Percentiles rank a stretch among this genome's conserved stretches.
These are phyloP conservation scores for Rosellinia necatrix DNA, from an alignment of 2,329 filamentous ascomycete species.

Conservation along the genomic window DNA sequence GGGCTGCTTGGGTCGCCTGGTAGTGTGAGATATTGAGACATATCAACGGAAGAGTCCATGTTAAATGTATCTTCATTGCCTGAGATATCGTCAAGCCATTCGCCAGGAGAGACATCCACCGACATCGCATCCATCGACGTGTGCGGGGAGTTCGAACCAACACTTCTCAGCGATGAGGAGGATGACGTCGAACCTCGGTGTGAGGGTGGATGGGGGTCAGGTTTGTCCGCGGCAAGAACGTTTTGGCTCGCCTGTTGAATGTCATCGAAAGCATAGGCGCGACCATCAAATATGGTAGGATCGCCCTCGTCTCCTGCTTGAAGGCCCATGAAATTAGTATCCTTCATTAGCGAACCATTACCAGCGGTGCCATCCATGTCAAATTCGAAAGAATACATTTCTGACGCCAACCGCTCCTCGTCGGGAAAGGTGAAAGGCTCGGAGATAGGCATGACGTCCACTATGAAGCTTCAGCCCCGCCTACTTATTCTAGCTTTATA, in stretches of 20 bases:
- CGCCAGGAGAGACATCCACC: slow-evolving; percentile 30
- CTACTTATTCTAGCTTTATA: not conserved
- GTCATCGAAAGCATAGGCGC: not conserved
- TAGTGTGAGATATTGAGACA: slow-evolving; percentile 57
- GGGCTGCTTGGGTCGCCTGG: slow-evolving; percentile 64
- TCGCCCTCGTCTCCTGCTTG: slow-evolving; percentile 2
- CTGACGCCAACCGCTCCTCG: slow-evolving; percentile 40
- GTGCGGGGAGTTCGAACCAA: slow-evolving; percentile 35
- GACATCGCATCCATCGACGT: slow-evolving; percentile 38
- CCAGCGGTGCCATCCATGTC: slow-evolving; percentile 45
- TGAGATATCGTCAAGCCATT: slow-evolving; percentile 28
- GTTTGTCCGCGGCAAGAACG: not conserved
- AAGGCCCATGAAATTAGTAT: slow-evolving; percentile 39
- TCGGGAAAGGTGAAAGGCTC: slow-evolving; percentile 30
- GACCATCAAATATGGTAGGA: slow-evolving; percentile 3
- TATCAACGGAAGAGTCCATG: slow-evolving; percentile 33
- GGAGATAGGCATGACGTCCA: slow-evolving; percentile 32
- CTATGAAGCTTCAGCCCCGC: slow-evolving; percentile 1
- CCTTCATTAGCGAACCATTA: slow-evolving; percentile 35
- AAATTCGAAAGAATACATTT: slow-evolving; percentile 43
- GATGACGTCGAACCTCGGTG: slow-evolving; percentile 41
- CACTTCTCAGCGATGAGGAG: slow-evolving; percentile 36
- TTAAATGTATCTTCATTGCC: slow-evolving; percentile 29
- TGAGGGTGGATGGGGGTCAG: slow-evolving; percentile 28
- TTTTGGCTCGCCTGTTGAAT: not conserved